Conservation (phyloP, 106 monocot genomes). For the Dendrobium chrysotoxum region DNA sequence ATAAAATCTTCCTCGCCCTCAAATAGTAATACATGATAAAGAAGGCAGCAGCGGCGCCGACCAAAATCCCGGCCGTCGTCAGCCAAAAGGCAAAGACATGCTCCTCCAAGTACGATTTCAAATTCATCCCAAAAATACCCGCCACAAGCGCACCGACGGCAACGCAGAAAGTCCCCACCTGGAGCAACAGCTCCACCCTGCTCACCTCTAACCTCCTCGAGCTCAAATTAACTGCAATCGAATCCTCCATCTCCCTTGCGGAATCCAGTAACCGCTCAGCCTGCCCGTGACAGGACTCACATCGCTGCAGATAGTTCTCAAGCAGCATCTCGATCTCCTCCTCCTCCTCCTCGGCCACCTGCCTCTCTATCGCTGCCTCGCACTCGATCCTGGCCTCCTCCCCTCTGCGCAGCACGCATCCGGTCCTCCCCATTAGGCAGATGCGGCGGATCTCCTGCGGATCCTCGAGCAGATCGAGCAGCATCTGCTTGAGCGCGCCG, state of each 20-base stretch:
- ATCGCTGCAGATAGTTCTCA: conserved; percentile 96
- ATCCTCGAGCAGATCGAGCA: conserved; percentile 92
- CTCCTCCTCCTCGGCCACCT: conserved; percentile 96
- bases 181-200: conserved; percentile 87
- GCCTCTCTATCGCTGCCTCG: conserved; percentile 49
- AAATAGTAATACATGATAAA: conserved; percentile 83
- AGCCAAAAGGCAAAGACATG: conserved; percentile 84
- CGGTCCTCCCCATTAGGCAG: conserved; percentile 80
- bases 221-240: conserved; percentile 95
- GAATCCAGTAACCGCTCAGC: conserved; percentile 96
- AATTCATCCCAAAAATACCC: conserved; percentile 98
- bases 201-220: conserved; percentile 90
- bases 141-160: conserved; percentile 94
- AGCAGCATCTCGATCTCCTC: conserved; percentile 99
- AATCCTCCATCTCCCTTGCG: conserved; percentile 99
- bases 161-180: conserved; percentile 96
- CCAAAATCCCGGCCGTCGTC: conserved; percentile 77
- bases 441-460: conserved; percentile 89
- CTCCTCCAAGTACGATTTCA: conserved; percentile 90
- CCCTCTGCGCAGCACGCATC: conserved; percentile 50
- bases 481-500: conserved; percentile 95
- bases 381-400: conserved; percentile 56
- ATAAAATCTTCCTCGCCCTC: conserved; percentile 56
- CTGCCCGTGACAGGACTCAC: conserved; percentile 97
- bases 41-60: conserved; percentile 69